Evolutionary conservation across 345 rosid species (phyloP).

Genomic region (Eucalyptus melliodora): DNA sequence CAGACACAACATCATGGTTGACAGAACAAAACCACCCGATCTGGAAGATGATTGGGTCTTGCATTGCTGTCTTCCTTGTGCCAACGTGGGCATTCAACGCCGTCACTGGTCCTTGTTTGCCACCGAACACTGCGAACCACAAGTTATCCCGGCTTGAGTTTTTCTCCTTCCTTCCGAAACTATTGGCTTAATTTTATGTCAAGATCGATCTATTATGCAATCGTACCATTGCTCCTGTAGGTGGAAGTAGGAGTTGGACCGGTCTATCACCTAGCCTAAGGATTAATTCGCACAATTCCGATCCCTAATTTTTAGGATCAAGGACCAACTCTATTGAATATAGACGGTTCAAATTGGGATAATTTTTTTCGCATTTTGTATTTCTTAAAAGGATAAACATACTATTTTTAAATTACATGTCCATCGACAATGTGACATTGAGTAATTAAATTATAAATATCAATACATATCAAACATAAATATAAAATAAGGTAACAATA

Average conservation of each 20-base stretch:
- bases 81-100: background rate
- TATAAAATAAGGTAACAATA: too few species aligned
- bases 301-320: too few species aligned
- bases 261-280: too few species aligned
- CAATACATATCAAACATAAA: too few species aligned
- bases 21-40: background rate
- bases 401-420: too few species aligned
- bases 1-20: background rate
- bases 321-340: accelerated
- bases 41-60: background rate
- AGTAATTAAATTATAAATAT: too few species aligned
- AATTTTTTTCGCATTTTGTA: too few species aligned
- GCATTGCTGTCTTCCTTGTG: background rate
- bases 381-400: too few species aligned
- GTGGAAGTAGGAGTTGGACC: background rate
- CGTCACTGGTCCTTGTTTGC: background rate
- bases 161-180: background rate
- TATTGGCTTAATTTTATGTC: background rate
- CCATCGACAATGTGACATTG: too few species aligned
- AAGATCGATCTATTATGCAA: background rate
- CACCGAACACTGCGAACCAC: background rate
- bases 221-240: background rate
- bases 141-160: background rate
- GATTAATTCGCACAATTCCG: too few species aligned
- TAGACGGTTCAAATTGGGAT: too few species aligned